These are phyloP conservation scores for Byssoonygena ceratinophila DNA, from an alignment of 2,329 filamentous ascomycete genomes.

Conservation along the genomic window DNA sequence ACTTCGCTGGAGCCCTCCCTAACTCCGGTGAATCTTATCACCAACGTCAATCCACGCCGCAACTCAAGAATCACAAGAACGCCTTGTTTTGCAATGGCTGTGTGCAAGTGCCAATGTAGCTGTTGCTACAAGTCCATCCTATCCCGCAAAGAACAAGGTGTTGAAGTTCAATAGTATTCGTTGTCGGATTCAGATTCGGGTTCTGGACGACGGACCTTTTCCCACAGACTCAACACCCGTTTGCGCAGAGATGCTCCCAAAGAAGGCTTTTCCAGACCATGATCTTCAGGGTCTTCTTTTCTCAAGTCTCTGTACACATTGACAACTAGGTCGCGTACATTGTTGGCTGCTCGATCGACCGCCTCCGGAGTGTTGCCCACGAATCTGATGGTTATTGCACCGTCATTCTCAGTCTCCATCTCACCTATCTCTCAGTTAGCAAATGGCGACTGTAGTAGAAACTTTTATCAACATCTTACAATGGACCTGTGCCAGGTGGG, in stretches of 20 bases:
- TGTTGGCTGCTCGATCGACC: conserved; percentile 3
- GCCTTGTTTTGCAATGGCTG: no score
- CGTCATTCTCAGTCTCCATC: conserved; percentile 1
- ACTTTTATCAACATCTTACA: neutral
- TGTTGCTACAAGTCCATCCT: neutral
- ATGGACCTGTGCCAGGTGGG: neutral
- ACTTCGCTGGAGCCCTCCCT: no score
- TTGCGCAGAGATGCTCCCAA: neutral
- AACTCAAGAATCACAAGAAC: no score
- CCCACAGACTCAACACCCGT: neutral
- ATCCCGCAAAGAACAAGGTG: no score
- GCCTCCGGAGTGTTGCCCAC: neutral
- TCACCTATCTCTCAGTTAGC: conserved; percentile 10
- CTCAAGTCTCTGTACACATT: conserved; percentile 6
- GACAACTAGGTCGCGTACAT: conserved; percentile 2
- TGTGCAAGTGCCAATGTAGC: no score
- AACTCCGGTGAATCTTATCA: no score
- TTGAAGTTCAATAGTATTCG: neutral
- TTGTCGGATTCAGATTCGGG: neutral
- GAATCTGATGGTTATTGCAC: conserved; percentile 8
- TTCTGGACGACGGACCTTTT: neutral
- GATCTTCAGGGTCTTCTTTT: neutral
- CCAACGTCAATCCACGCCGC: no score
- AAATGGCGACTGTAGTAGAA: neutral
- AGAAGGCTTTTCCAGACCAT: neutral